phyloP scores from a whole-genome alignment of 2,329 filamentous ascomycete species.

The Mollisia scopiformis region DNA sequence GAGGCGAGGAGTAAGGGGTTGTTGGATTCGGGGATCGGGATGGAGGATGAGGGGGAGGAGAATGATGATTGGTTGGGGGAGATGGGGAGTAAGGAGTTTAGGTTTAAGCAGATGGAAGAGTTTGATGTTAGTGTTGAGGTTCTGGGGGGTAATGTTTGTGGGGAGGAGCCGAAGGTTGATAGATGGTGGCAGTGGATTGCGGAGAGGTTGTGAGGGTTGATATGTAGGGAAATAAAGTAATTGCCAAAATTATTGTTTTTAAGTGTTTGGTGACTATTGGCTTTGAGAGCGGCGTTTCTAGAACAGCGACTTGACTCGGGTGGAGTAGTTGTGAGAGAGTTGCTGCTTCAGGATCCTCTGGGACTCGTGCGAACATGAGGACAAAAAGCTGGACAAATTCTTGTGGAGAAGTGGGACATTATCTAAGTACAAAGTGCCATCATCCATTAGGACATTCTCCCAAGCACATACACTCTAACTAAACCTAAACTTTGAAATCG shows the following conservation, averaged over 20 bases:
- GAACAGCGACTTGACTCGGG: too few species aligned
- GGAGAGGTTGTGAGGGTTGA: constrained; percentile 60
- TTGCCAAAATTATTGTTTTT: background rate
- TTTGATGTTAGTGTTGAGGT: constrained; percentile 80
- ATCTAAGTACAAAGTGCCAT: too few species aligned
- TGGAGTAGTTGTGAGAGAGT: too few species aligned
- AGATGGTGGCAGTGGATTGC: constrained; percentile 94
- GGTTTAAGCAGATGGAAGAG: constrained; percentile 81
- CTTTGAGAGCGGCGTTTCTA: too few species aligned
- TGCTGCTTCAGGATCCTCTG: too few species aligned
- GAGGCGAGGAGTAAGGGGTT: constrained; percentile 78
- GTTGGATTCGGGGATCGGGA: constrained; percentile 77
- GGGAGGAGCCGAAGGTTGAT: constrained; percentile 71
- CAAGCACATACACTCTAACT: too few species aligned
- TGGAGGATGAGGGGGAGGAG: constrained; percentile 66
- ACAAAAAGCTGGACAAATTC: too few species aligned
- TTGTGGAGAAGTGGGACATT: too few species aligned
- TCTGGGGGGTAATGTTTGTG: constrained; percentile 70
- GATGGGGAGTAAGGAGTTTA: constrained; percentile 76
- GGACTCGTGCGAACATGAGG: too few species aligned
- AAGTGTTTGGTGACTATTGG: background rate
- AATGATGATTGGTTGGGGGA: constrained; percentile 85
- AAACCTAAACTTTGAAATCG: too few species aligned
- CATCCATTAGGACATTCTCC: too few species aligned
- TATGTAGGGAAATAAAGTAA: background rate